Percentiles rank a stretch among this genome's conserved stretches.
These are phyloP conservation scores for Chondrus crispus DNA, from an alignment of 23 red algal genomes.

Conservation along the genomic window DNA sequence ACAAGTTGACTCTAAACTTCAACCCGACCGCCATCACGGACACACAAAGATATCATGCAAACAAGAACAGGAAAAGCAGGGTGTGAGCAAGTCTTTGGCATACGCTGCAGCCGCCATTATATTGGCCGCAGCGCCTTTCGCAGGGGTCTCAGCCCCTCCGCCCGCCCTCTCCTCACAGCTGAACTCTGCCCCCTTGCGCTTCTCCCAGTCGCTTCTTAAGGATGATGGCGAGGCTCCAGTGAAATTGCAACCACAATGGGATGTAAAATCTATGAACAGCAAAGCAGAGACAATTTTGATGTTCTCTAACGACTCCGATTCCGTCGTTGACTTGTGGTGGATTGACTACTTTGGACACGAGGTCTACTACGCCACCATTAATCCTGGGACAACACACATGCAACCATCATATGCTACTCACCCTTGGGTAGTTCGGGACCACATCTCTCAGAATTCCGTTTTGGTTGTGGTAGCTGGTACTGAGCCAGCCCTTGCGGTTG, in stretches of 20 bases:
- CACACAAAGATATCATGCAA: no score
- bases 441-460: constrained; percentile 55
- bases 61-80: no score
- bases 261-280: constrained; percentile 51
- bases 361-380: constrained; percentile 54
- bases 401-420: constrained; percentile 62
- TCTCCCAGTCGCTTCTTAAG: constrained; percentile 29
- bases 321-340: constrained; percentile 71
- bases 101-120: not conserved
- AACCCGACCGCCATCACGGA: no score
- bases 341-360: constrained; percentile 65
- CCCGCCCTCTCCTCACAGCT: not conserved
- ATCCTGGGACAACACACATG: constrained; percentile 44
- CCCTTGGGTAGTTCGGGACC: constrained; percentile 59
- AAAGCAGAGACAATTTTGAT: constrained; percentile 61
- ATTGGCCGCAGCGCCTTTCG: not conserved
- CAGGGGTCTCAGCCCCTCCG: not conserved
- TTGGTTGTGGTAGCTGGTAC: constrained; percentile 36
- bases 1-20: no score
- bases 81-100: no score
- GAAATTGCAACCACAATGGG: constrained; percentile 49
- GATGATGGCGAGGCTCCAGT: not conserved
- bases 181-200: constrained; percentile 41
- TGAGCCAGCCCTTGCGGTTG: constrained; percentile 39
- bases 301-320: constrained; percentile 61